Percentiles rank a stretch among this genome's conserved stretches.
phyloP scores from a whole-genome alignment of 306 rosid species.

The Begonia loranthoides region DNA sequence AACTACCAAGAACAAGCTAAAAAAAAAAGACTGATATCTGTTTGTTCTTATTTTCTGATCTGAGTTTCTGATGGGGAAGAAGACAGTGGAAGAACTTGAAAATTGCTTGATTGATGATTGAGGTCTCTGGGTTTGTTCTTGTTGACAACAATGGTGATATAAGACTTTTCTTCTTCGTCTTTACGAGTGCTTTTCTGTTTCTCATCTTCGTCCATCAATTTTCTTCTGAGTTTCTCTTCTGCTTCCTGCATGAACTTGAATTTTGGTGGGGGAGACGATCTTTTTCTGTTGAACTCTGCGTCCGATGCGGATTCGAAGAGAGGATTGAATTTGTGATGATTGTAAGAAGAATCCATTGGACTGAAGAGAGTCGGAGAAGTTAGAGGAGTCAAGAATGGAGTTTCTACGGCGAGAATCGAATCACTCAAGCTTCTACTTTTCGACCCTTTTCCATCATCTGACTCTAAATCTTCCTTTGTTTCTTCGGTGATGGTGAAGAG shows the following conservation, averaged over 20 bases:
- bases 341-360: conserved; percentile 27
- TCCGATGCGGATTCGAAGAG: conserved; percentile 65
- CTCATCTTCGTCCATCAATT: conserved; percentile 30
- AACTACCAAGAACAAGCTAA: no score
- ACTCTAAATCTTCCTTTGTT: conserved; percentile 89
- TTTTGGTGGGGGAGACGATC: conserved; percentile 94
- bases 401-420: conserved; percentile 54
- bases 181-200: not conserved
- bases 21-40: no score
- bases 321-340: conserved; percentile 54
- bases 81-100: conserved; percentile 64
- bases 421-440: conserved; percentile 70
- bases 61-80: conserved; percentile 35
- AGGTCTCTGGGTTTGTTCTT: conserved; percentile 11
- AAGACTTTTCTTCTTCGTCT: no score
- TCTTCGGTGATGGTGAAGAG: conserved; percentile 91
- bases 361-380: conserved; percentile 72
- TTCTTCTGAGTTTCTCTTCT: conserved; percentile 72
- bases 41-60: not conserved
- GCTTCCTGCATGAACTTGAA: conserved; percentile 93
- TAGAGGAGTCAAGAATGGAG: conserved; percentile 79
- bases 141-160: no score
- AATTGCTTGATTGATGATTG: conserved; percentile 43
- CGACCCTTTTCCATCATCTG: conserved; percentile 65
- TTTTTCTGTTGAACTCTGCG: conserved; percentile 71